Base-by-base conservation (phyloP, 2,329 filamentous ascomycete species). In the Botrytis byssoidea region DNA sequence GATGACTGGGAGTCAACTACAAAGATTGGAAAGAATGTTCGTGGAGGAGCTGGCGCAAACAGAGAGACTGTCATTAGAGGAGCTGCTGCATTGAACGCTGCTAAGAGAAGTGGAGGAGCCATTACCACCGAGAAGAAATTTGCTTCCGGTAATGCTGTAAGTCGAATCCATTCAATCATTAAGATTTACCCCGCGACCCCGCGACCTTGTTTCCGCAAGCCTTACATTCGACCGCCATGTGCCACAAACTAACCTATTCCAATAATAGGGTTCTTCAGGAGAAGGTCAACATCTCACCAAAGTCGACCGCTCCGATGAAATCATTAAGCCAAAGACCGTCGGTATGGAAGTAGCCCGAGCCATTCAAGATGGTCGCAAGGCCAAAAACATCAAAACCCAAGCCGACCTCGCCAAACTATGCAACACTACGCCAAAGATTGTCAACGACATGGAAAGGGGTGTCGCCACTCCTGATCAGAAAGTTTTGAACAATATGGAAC, bases 271-370 rank as follows among this genome's bases (percentile, higher is more conserved):
- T 8, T 10, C 66, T 22, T 68, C 66, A 25, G 66, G 48, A 29
- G 95, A 98, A 85, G 96, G 96, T 79, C 96, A 99, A 86, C 95
- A 93, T 82, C 88, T 98, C 77, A 98, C 96, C 78, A 98, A 98
- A 87, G 95, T 99, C 83, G 96, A 98, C 88, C 95, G 95, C 79
- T 91, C 91, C 82, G 95, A 98, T 87, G 96, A 98, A 83, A 97
- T 98, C 85, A 92, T 98, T 85, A 97, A 97, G 87, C 95, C 94
- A 81, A 97, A 97, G 86, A 97, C 94, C 65, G 87, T 98, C 74
- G 94, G 94, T 82, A 87, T 88, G 81, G 87, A 89, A 73, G 93
- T 98, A 77, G 94, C 93, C 80, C 90, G 93, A 78, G 93, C 92
- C 77, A 98, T 98, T 85, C 88, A 90, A 80, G 88, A 91, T 81